Conservation (phyloP, 768 basidiomycete genomes). For the Kwoniella newhampshirensis region DNA sequence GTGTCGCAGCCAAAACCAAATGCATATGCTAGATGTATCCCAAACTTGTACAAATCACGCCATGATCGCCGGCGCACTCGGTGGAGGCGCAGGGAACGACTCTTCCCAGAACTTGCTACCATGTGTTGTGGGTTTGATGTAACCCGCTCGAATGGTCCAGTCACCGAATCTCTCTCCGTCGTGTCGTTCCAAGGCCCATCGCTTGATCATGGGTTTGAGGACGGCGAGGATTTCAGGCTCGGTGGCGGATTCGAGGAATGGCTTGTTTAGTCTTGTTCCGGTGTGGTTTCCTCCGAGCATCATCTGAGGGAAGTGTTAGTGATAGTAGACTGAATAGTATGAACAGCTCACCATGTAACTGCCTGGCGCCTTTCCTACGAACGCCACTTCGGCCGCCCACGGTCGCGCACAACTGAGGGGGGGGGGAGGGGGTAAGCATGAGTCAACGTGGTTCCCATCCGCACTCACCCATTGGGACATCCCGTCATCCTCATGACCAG, state of each 20-base stretch:
- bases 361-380: slow-evolving; percentile 93
- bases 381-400: slow-evolving; percentile 91
- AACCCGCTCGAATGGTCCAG: slow-evolving; percentile 86
- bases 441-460: background rate
- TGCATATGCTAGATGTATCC: background rate
- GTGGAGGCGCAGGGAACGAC: slow-evolving; percentile 35
- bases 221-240: slow-evolving; percentile 90
- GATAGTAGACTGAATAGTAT: background rate
- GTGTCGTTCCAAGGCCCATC: slow-evolving; percentile 79
- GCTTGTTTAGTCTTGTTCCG: slow-evolving; percentile 93
- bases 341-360: slow-evolving; percentile 61
- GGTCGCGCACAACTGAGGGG: slow-evolving; percentile 69
- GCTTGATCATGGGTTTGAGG: slow-evolving; percentile 88
- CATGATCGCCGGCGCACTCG: slow-evolving; percentile 14
- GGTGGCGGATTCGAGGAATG: slow-evolving; percentile 74
- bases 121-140: slow-evolving; percentile 78
- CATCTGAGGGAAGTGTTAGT: slow-evolving; percentile 59
- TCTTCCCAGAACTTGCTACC: slow-evolving; percentile 85
- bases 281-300: slow-evolving; percentile 93
- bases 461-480: slow-evolving; percentile 58
- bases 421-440: slow-evolving; percentile 54
- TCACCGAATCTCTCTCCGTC: slow-evolving; percentile 94
- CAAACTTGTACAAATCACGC: background rate
- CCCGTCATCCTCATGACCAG: slow-evolving; percentile 99
- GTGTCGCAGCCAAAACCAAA: too few relatives aligned